Evolutionary conservation across 176 grass and related monocot genomes (phyloP).

Genomic region (maize (Zea mays)): DNA sequence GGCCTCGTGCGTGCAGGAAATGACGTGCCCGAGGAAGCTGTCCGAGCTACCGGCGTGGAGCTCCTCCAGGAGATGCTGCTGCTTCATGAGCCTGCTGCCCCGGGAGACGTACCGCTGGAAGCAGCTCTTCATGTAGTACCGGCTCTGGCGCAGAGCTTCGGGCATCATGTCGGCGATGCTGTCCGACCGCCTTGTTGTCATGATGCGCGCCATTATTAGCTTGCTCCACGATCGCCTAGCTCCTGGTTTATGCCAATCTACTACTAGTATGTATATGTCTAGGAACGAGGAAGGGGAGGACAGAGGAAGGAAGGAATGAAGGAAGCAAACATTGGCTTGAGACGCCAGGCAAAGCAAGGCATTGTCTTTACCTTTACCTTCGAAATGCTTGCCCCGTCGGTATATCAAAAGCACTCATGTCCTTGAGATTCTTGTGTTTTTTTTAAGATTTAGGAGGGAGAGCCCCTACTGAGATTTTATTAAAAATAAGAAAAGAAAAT

Average conservation of each 20-base stretch:
- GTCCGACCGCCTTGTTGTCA: constrained; percentile 36
- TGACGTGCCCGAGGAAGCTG: constrained; percentile 64
- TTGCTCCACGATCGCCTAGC: too few relatives aligned
- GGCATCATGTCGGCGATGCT: constrained; percentile 84
- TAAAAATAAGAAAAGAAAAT: too few relatives aligned
- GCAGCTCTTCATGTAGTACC: constrained; percentile 89
- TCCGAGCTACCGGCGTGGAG: constrained; percentile 40
- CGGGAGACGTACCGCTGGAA: constrained; percentile 59
- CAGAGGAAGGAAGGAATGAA: too few relatives aligned
- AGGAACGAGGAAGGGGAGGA: too few relatives aligned
- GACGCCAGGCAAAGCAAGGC: too few relatives aligned
- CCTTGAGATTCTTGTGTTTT: background rate
- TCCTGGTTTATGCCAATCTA: too few relatives aligned
- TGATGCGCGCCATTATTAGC: too few relatives aligned
- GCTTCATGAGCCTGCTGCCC: constrained; percentile 76
- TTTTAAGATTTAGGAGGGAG: too few relatives aligned
- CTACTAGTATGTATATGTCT: too few relatives aligned
- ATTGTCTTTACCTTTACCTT: too few relatives aligned
- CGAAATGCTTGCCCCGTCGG: background rate
- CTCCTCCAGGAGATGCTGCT: constrained; percentile 62
- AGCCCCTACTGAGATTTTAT: too few relatives aligned
- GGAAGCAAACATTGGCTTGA: too few relatives aligned
- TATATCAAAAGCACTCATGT: constrained; percentile 1
- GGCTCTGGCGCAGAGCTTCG: constrained; percentile 62
- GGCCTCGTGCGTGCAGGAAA: constrained; percentile 75